Base-by-base conservation (phyloP, 2,329 filamentous ascomycete genomes). In the Ceratocystis colombiana region DNA sequence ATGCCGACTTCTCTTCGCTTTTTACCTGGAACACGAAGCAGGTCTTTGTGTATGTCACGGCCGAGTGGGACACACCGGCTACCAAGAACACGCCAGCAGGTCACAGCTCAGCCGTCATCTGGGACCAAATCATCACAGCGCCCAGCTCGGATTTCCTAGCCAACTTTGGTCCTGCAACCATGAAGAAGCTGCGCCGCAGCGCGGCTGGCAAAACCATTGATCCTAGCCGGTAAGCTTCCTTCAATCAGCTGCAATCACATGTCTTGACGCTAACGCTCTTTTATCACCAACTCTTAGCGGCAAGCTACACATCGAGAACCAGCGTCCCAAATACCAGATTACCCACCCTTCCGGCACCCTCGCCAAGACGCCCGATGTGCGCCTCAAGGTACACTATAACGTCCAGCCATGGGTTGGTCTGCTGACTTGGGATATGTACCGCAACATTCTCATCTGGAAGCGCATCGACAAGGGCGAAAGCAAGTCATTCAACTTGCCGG, bases 21-120 rank as follows among this genome's bases (percentile, higher is more conserved):
- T 97, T 97, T 83, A 96, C 89, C 73, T 99, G 93, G 94, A 99
- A 99, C 81, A 99, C 95, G 22, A 99, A 99, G 77, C 90, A 97
- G 78, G 79, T 99, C 72, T 99, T 97, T 78, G 86, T 96, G 75
- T 99, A 96, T 79, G 86, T 99, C 68, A 93, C 90, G 66, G 93
- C 93, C 65, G 87, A 86, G 71, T 88, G 85, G 85, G 79, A 80
- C 30, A 71, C 72, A 55, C 67, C 73, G 62, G 72, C 72, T 62
- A 69, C 69, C 50, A 67, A 69, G 55, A 69, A 69, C 12, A 71
- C 75, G 33, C 71, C 71, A 46, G 72, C 69, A 44, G 70, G 69
- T 64, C 70, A 71, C 67, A 77, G 77, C 70, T 83, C 91, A 77
- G 89, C 89, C 71, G 88, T 96, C 69, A 93, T 99, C 77, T 97